Evolutionary conservation across 164 flowering plant genomes (phyloP), one percentile per base, ranked within the genome.

Genomic region (Cinnamomum micranthum): DNA sequence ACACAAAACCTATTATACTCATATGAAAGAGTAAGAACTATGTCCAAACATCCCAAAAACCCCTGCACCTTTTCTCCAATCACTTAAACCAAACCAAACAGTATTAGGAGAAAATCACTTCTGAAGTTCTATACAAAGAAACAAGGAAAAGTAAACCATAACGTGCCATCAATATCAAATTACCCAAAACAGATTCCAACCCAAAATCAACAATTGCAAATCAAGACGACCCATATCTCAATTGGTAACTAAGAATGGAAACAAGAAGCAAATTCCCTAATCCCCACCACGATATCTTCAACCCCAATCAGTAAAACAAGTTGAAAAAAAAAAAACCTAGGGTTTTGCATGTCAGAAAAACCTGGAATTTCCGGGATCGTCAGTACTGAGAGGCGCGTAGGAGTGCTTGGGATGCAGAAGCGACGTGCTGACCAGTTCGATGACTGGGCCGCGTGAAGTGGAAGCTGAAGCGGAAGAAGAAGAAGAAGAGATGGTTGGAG

Each of bases 361-460:
- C 85, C 82, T 82, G 62, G 79, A 80, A 71, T 75, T 80, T 19
- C 87, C 87, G 6, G 89, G 86, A 84, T 90, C 94, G 19, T 90
- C 91, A 3, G 94, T 88, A 77, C 92, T 88, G 27, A 90, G 83
- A 31, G 94, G 90, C 73, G 85, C 79, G 79, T 88, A 87, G 9
- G 88, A 82, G 58, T 84, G 83, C 65, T 84, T 82, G 13, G 77
- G 81, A 73, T 85, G 81, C 68, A 88, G 77, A 55, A 85, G 75
- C 33, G 96, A 87, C 55, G 83, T 77, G 65, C 50, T 76, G 13
- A 51, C 78, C 79, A 90, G 65, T 76, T 90, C 94, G 77, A 90
- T 88, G 74, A 88, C 90, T 2, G 86, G 87, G 25, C 89, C 89
- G 9, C 83, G 83, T 0, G 84, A 80, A 70, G 87, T 73, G 12